A percentile compares a stretch with the other conserved stretches of the same genome.
These are phyloP conservation scores for Coelastrella sp. DNA, from an alignment of 139 green algal species.

Conservation along the genomic window DNA sequence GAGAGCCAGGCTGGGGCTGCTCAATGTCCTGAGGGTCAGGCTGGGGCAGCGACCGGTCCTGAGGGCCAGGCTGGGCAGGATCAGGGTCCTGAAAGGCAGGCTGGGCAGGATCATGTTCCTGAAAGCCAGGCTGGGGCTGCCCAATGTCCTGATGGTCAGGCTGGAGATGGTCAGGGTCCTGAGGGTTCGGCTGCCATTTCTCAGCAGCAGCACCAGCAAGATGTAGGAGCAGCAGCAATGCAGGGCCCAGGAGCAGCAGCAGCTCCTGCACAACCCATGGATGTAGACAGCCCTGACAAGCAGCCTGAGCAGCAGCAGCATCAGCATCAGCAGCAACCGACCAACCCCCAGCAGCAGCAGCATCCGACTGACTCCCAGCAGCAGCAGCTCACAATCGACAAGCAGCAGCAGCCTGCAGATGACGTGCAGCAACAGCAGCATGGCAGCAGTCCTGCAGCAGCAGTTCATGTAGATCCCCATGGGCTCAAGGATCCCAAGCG, in stretches of 20 bases:
- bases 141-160: background rate
- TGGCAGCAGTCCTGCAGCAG: background rate
- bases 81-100: background rate
- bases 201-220: slow-evolving; percentile 11
- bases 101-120: background rate
- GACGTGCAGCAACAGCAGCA: slow-evolving; percentile 2
- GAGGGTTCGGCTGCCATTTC: too few species aligned
- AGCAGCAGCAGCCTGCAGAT: background rate
- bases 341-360: background rate
- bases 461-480: slow-evolving; percentile 11
- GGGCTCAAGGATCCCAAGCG: slow-evolving; percentile 29
- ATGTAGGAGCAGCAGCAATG: background rate
- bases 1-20: background rate
- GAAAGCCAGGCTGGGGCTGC: background rate
- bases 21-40: background rate
- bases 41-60: background rate
- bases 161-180: background rate
- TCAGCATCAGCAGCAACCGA: background rate
- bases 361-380: too few species aligned
- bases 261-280: background rate
- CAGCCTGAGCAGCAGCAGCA: slow-evolving; percentile 4
- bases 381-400: background rate
- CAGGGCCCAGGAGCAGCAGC: background rate
- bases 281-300: background rate
- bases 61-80: background rate